phyloP scores from a whole-genome alignment of 495 filamentous ascomycete species.

The Chaetomidium leptoderma region DNA sequence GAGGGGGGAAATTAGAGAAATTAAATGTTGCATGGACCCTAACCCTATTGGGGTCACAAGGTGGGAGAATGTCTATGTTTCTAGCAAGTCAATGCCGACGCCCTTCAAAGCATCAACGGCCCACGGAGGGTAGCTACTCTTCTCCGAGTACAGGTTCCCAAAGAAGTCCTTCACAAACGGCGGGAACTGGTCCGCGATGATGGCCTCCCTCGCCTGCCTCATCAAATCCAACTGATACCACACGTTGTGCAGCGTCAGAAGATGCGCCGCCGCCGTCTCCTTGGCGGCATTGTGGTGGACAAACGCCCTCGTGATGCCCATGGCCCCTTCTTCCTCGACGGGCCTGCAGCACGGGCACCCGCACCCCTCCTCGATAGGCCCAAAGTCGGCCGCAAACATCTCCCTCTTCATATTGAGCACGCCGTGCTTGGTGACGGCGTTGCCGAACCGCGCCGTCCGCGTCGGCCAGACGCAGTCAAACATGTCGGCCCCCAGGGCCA shows the following conservation, averaged over 20 bases:
- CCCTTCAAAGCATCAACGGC: conserved; percentile 73
- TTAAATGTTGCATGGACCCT: too few species aligned
- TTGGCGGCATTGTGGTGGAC: conserved; percentile 89
- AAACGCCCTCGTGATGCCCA: conserved; percentile 84
- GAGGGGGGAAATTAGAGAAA: too few species aligned
- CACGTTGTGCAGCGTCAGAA: conserved; percentile 93
- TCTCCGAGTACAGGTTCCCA: conserved; percentile 60
- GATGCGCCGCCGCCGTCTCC: conserved; percentile 91
- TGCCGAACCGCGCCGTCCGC: conserved; percentile 90
- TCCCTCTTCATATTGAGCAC: conserved; percentile 77
- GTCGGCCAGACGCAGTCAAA: conserved; percentile 99
- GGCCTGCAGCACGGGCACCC: conserved; percentile 73
- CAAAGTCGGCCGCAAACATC: conserved; percentile 72
- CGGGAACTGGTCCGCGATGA: conserved; percentile 78
- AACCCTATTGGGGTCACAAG: background rate
- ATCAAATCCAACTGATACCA: conserved; percentile 84
- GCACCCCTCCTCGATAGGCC: conserved; percentile 77
- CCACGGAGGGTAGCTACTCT: conserved; percentile 72
- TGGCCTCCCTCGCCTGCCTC: conserved; percentile 66
- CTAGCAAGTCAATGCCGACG: conserved; percentile 76
- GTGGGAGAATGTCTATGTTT: conserved; percentile 11
- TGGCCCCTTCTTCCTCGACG: conserved; percentile 55
- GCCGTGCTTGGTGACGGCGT: conserved; percentile 78
- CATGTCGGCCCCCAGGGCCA: conserved; percentile 96
- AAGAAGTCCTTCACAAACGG: conserved; percentile 78